phyloP scores from a whole-genome alignment of 2,329 filamentous ascomycete species.

The Ploettnerulaceae sp. region DNA sequence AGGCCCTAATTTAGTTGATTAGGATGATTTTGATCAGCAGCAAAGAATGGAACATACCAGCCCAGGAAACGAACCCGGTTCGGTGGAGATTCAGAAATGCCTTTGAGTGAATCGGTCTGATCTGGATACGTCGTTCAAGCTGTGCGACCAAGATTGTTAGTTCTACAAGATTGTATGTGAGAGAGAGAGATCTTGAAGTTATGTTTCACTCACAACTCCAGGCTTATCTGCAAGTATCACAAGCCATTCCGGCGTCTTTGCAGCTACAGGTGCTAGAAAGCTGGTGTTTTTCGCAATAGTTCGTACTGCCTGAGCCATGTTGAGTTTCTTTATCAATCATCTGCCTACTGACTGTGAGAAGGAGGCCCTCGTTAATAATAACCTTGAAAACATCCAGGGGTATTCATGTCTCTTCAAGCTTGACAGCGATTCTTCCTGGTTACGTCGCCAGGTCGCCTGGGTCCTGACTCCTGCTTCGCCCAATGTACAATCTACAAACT shows the following conservation, averaged over 20 bases:
- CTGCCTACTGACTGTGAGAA: too few relatives aligned
- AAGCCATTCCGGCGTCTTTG: not conserved
- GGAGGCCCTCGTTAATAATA: too few relatives aligned
- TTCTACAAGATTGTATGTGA: not conserved
- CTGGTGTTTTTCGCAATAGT: not conserved
- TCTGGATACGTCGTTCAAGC: constrained; percentile 6
- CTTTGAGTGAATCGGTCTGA: constrained; percentile 5
- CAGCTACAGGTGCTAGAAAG: not conserved
- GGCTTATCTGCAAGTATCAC: constrained; percentile 4
- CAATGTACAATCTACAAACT: too few relatives aligned
- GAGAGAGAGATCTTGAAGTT: not conserved
- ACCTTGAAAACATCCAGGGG: not conserved
- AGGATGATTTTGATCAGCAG: not conserved
- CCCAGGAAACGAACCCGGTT: constrained; percentile 1
- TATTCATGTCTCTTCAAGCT: not conserved
- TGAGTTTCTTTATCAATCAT: not conserved
- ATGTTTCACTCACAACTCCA: not conserved
- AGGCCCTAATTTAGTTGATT: not conserved
- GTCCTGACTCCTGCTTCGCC: too few relatives aligned
- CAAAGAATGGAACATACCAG: not conserved
- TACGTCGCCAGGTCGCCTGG: too few relatives aligned
- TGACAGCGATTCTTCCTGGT: too few relatives aligned
- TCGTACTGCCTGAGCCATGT: not conserved
- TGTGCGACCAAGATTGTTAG: not conserved
- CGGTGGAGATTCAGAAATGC: constrained; percentile 5